These are phyloP conservation scores for Lophium mytilinum DNA, from an alignment of 495 filamentous ascomycete species.

Conservation along the genomic window DNA sequence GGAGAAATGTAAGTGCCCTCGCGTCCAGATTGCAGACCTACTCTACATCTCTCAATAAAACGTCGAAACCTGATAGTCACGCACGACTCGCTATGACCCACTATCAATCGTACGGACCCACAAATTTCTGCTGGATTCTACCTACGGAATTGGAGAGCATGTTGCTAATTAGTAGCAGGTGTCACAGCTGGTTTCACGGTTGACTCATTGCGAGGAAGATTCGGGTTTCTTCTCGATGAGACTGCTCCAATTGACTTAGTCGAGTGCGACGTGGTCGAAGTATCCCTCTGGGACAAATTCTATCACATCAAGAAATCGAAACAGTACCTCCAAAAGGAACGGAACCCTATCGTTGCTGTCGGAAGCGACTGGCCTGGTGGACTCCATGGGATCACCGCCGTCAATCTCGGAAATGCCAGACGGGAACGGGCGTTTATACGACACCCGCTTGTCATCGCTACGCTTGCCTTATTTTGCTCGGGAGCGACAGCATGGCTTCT, in stretches of 20 bases:
- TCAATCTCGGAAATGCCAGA: conserved; percentile 3
- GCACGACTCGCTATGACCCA: too few relatives aligned
- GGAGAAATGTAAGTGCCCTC: conserved; percentile 1
- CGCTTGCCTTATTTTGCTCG: conserved; percentile 1
- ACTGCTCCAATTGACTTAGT: not conserved
- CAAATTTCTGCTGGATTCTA: too few relatives aligned
- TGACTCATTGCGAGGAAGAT: conserved; percentile 2
- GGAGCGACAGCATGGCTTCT: conserved; percentile 6
- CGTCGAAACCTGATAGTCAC: too few relatives aligned
- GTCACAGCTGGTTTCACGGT: not conserved
- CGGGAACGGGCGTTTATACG: not conserved
- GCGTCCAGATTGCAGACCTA: too few relatives aligned
- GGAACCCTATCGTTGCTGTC: not conserved
- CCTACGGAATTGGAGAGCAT: too few relatives aligned
- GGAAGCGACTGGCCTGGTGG: not conserved
- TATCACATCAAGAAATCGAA: not conserved
- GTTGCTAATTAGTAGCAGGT: not conserved
- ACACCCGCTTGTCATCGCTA: not conserved
- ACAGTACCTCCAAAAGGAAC: not conserved
- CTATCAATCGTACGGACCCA: too few relatives aligned
- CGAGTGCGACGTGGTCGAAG: not conserved
- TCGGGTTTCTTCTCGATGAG: not conserved
- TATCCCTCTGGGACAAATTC: not conserved
- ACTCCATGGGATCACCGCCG: not conserved
- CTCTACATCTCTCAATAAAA: too few relatives aligned